Percentiles rank a stretch among this genome's conserved stretches.
phyloP scores from a whole-genome alignment of 257 asterid species.

The Ehretia macrophylla region DNA sequence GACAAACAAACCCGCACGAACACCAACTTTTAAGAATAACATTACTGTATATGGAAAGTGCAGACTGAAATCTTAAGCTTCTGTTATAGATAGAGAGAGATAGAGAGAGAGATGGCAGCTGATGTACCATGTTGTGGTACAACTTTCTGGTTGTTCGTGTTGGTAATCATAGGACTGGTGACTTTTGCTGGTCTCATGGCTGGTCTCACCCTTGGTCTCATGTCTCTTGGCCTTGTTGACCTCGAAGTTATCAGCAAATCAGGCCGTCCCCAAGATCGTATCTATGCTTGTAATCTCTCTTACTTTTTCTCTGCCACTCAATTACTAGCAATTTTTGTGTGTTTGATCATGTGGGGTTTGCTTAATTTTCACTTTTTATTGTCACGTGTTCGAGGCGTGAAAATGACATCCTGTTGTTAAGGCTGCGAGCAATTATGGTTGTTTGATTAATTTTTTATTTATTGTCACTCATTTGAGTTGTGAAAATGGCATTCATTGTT shows the following conservation, averaged over 20 bases:
- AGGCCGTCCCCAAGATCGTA: constrained; percentile 87
- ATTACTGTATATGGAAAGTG: not conserved
- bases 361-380: not conserved
- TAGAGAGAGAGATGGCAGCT: constrained; percentile 40
- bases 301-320: constrained; percentile 1
- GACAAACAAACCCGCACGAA: not conserved
- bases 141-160: constrained; percentile 44
- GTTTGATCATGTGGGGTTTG: constrained; percentile 8
- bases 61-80: not conserved
- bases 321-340: constrained; percentile 2
- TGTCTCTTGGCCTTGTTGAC: constrained; percentile 99
- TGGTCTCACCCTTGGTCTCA: constrained; percentile 94
- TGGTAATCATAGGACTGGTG: constrained; percentile 61
- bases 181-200: constrained; percentile 95
- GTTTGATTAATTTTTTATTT: too few relatives aligned
- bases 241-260: constrained; percentile 98
- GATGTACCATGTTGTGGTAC: constrained; percentile 66
- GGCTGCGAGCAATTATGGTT: too few relatives aligned
- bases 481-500: too few relatives aligned
- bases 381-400: not conserved
- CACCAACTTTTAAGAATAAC: not conserved
- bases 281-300: constrained; percentile 50
- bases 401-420: not conserved
- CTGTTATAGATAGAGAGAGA: not conserved
- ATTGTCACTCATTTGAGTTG: too few relatives aligned